A percentile compares a stretch with the other conserved stretches of the same genome.
Conservation (phyloP, 2,329 filamentous ascomycete genomes). For the Ceratocystis eucalypticola region DNA sequence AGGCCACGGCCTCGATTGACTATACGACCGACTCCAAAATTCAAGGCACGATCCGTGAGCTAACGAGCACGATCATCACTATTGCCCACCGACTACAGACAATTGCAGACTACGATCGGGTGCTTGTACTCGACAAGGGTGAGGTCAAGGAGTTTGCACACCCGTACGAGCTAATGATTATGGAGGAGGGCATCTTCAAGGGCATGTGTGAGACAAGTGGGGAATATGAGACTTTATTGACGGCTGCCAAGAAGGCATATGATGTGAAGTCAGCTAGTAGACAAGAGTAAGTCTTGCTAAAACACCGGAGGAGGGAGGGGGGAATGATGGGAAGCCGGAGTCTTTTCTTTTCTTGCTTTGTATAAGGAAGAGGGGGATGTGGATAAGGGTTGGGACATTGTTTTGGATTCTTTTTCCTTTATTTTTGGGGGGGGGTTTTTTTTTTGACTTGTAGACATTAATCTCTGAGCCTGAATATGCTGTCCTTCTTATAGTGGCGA, state of each 20-base stretch:
- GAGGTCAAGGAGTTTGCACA: constrained; percentile 80
- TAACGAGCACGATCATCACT: constrained; percentile 86
- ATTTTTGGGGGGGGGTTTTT: neutral
- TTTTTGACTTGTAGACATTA: neutral
- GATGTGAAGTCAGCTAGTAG: constrained; percentile 29
- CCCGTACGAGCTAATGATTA: constrained; percentile 66
- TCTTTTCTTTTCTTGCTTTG: neutral
- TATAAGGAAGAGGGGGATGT: neutral
- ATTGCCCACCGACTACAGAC: constrained; percentile 93
- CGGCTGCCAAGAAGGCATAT: constrained; percentile 43
- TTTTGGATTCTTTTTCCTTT: neutral
- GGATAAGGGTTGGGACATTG: too few relatives aligned
- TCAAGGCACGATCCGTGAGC: constrained; percentile 87
- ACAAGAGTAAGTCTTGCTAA: constrained; percentile 22
- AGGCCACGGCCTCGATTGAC: constrained; percentile 94
- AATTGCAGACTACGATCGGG: constrained; percentile 96
- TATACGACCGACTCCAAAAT: constrained; percentile 93
- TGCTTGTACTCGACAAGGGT: constrained; percentile 84
- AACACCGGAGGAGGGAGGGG: constrained; percentile 9
- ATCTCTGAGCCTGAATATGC: neutral
- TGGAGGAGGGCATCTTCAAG: constrained; percentile 49
- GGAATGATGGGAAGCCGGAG: neutral
- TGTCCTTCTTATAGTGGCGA: neutral
- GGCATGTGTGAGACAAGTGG: constrained; percentile 54
- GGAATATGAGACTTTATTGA: constrained; percentile 37